Base-by-base conservation (phyloP, 176 grass and related monocot species). In the Rhynchospora breviuscula region DNA sequence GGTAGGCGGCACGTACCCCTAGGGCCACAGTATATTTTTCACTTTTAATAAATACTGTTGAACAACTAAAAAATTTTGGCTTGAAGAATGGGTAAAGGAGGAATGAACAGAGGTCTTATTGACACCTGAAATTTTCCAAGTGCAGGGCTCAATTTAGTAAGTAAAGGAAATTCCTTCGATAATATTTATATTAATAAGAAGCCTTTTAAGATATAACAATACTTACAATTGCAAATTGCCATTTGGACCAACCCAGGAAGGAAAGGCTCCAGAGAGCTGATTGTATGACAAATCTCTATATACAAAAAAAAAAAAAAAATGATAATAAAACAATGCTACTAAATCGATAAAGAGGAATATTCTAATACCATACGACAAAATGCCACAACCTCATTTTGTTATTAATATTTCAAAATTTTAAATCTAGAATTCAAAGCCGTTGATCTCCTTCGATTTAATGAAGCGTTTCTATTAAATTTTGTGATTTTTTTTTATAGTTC, bases 221-320 rank as follows among this genome's bases (percentile, higher is more conserved):
- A 92, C 94, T 33, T 94, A 94, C 94, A 97, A 35, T 83, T 92
- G 75, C 65, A 90, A 87, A 63, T 86, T 89, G 62, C 33, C 14
- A n/a, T 31, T 87, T 67, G 84, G n/a, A 43, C 78, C 80, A 88
- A 85, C 87, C 95, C 95, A 97, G 79, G 92, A 87, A 85, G 95
- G 92, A 88, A 94, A 89, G 26, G 81, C 87, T 90, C 95, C 95
- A 63, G 85, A 87, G 63, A 97, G 84, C 82, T 89, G 84, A 84
- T 97, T 97, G 84, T 94, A 97, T 54, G 94, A 97, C 82, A 97
- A 89, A 89, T 97, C 94, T 87, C 90, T 97, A 70, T 60, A 84
- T 21, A 78, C 17, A 80, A 64, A 63, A 75, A 63, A 63, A 75
- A 63, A 17, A 15, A 66, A 63, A 65, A 8, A 23, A 8, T 8